A percentile compares a stretch with the other conserved stretches of the same genome.
These are phyloP conservation scores for Sphaerulina vaccinii DNA, from an alignment of 2,329 filamentous ascomycete genomes.

Conservation along the genomic window DNA sequence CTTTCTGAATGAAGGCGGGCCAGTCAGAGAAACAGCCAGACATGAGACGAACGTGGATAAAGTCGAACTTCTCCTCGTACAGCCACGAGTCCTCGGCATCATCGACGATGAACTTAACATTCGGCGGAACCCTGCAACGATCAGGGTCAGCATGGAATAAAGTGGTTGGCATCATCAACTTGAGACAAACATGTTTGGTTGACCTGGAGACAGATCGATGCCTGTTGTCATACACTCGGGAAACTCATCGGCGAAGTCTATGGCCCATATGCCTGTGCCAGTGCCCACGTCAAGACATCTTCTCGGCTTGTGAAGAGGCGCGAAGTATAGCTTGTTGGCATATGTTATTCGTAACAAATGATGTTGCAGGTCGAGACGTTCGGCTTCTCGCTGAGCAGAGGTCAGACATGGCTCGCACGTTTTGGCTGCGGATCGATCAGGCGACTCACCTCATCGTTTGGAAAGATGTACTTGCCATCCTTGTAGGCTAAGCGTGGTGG, in stretches of 20 bases:
- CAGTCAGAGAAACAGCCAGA: conserved; percentile 56
- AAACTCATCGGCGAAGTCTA: conserved; percentile 50
- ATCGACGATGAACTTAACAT: conserved; percentile 63
- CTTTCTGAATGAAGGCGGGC: conserved; percentile 47
- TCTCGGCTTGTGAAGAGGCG: conserved; percentile 45
- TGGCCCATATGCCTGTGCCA: conserved; percentile 58
- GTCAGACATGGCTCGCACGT: conserved; percentile 9
- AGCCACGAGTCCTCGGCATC: conserved; percentile 62
- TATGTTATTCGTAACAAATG: conserved; percentile 51
- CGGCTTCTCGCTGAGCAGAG: conserved; percentile 36
- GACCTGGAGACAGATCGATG: conserved; percentile 51
- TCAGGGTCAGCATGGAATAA: conserved; percentile 4
- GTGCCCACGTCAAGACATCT: conserved; percentile 54
- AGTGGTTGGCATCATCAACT: neutral
- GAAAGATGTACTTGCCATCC: conserved; percentile 44
- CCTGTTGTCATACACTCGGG: conserved; percentile 45
- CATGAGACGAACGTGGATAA: conserved; percentile 56
- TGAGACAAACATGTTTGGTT: conserved; percentile 43
- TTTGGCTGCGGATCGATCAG: conserved; percentile 17
- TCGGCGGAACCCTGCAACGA: conserved; percentile 52
- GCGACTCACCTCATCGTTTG: conserved; percentile 40
- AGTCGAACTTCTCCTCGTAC: conserved; percentile 54
- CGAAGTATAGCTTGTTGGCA: conserved; percentile 46
- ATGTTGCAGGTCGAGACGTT: conserved; percentile 43
- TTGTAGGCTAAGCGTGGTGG: conserved; percentile 35